These are phyloP conservation scores for Zelonia costaricensis DNA, from an alignment of 208 protist species.

Conservation along the genomic window DNA sequence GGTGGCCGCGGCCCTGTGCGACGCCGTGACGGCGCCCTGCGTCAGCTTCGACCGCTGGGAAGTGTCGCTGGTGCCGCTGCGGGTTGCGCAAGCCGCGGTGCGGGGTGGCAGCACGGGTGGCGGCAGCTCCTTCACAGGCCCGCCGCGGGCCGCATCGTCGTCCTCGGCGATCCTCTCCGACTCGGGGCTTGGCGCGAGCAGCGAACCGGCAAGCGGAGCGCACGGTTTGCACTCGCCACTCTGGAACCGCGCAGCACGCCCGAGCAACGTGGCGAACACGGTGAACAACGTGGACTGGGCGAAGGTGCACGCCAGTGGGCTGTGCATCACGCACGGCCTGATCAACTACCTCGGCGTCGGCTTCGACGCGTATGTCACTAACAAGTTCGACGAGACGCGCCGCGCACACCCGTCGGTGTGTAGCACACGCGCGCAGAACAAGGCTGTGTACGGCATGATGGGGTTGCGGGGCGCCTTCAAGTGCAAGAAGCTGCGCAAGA, in stretches of 20 bases:
- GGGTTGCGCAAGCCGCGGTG: conserved; percentile 35
- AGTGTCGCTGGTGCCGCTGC: conserved; percentile 55
- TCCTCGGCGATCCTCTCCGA: neutral
- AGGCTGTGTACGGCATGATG: conserved; percentile 72
- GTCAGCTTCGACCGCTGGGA: conserved; percentile 83
- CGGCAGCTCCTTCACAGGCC: too few species aligned
- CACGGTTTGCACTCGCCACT: neutral
- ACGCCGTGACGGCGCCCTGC: conserved; percentile 42
- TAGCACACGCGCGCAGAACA: conserved; percentile 66
- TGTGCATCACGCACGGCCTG: conserved; percentile 38
- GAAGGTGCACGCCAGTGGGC: conserved; percentile 15
- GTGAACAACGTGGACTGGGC: conserved; percentile 60
- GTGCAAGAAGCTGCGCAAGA: conserved; percentile 45
- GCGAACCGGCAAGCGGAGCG: neutral
- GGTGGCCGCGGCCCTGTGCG: conserved; percentile 40
- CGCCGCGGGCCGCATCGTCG: neutral
- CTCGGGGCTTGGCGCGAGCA: neutral
- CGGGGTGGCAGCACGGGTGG: too few species aligned
- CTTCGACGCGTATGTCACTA: conserved; percentile 77
- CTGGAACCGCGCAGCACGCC: conserved; percentile 1
- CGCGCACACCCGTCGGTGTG: conserved; percentile 54
- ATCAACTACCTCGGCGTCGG: conserved; percentile 88
- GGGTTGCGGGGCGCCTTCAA: conserved; percentile 41
- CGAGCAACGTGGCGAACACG: conserved; percentile 20
- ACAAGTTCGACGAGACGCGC: conserved; percentile 59